These are phyloP conservation scores for Solanum bulbocastanum DNA, from an alignment of 257 asterid species.

Conservation along the genomic window DNA sequence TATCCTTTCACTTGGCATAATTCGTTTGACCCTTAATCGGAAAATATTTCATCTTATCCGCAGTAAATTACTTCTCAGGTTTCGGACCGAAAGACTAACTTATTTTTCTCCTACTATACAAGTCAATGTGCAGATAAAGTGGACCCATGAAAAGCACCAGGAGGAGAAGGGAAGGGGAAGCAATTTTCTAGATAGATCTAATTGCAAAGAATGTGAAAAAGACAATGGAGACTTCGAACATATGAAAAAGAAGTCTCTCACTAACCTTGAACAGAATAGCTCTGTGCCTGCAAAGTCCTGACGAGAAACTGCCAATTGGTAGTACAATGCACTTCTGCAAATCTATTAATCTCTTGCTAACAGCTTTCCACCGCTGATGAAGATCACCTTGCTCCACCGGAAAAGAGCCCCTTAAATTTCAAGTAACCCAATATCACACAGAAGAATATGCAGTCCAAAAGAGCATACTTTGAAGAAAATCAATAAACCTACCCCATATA, in stretches of 20 bases:
- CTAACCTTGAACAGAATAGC: constrained; percentile 88
- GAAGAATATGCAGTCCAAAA: constrained; percentile 1
- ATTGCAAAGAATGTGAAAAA: background rate
- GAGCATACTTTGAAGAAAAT: background rate
- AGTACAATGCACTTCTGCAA: constrained; percentile 63
- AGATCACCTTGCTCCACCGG: constrained; percentile 86
- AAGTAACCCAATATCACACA: constrained; percentile 13
- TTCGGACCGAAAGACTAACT: background rate
- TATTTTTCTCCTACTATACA: background rate
- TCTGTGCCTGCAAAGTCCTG: constrained; percentile 97
- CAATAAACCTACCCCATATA: constrained; percentile 64
- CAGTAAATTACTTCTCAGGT: background rate
- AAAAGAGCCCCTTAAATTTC: constrained; percentile 74
- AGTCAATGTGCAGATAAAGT: background rate
- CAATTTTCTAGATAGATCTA: background rate
- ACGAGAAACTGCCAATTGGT: constrained; percentile 74
- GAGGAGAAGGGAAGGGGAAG: background rate
- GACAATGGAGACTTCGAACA: background rate
- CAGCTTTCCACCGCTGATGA: constrained; percentile 56
- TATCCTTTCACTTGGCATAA: background rate
- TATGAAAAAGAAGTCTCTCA: background rate
- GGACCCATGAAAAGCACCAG: background rate
- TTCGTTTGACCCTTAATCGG: background rate
- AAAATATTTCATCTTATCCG: background rate
- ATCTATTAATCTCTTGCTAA: constrained; percentile 52